Evolutionary conservation across 2,329 filamentous ascomycete species (phyloP), one percentile per base, ranked within the genome.

Genomic region (Botryotinia globosa): DNA sequence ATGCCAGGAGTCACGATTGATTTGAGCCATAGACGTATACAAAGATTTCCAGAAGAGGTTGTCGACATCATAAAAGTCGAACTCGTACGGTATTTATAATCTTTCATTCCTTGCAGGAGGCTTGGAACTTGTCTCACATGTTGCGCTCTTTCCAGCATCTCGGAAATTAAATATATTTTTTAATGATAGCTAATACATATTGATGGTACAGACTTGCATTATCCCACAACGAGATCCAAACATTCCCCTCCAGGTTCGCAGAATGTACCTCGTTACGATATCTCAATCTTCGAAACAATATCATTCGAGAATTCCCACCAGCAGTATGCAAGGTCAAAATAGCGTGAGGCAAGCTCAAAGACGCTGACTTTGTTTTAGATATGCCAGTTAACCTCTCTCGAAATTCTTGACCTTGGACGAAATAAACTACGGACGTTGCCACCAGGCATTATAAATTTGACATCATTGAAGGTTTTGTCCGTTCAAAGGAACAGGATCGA

Each of bases 371-470:
- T 56, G 34, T 32, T 71, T 61, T 73, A 97, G 94, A 88, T 98
- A 73, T 94, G 95, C 81, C 90, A 94, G 81, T 87, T 98, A 74
- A 91, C 89, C 69, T 92, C 94, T 48, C 88, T 98, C 72, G 94
- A 98, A 83, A 97, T 98, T 73, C 88, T 98, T 74, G 95, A 98
- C 83, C 87, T 98, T 71, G 94, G 94, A 81, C 89, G 93, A 78
- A 98, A 98, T 81, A 93, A 92, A 81, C 90, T 98, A 74, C 88
- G 88, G 65, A 85, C 88, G 16, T 87, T 98, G 2, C 94, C 95
- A 0, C 88, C 91, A 64, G 92, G 94, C 71, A 92, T 98, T 74
- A 89, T 88, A 74, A 93, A 90, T 79, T 85, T 98, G 78, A 91
- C 90, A 8, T 97, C 93, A 2, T 85, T 98, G 75, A 97, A 97